Evolutionary conservation across 768 basidiomycete genomes (phyloP).

Genomic region (Agaricus sinodeliciosus): DNA sequence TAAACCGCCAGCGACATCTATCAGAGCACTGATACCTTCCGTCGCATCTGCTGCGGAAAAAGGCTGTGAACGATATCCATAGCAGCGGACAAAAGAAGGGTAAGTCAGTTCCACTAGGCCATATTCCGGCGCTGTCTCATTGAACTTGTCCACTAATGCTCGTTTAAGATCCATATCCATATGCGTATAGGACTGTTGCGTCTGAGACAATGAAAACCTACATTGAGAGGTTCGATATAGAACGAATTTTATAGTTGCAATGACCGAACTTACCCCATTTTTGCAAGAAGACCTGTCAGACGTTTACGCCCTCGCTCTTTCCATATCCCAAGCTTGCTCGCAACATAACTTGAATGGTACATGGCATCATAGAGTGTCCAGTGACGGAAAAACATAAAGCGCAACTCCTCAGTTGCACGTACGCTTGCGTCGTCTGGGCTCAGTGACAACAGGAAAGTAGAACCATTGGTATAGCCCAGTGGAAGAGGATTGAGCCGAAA

Average conservation of each 20-base stretch:
- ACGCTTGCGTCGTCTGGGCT: slow-evolving; percentile 83
- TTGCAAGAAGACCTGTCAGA: slow-evolving; percentile 87
- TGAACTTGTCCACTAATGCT: slow-evolving; percentile 71
- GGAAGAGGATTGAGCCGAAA: slow-evolving; percentile 77
- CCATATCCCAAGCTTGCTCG: slow-evolving; percentile 94
- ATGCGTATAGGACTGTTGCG: slow-evolving; percentile 88
- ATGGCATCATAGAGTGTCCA: slow-evolving; percentile 99
- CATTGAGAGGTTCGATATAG: neutral
- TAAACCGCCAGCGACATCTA: slow-evolving; percentile 91
- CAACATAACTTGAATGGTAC: slow-evolving; percentile 96
- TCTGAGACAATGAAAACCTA: slow-evolving; percentile 91
- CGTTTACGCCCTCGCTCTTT: slow-evolving; percentile 88
- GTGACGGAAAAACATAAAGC: slow-evolving; percentile 93
- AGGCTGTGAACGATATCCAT: slow-evolving; percentile 83
- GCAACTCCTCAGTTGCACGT: slow-evolving; percentile 78
- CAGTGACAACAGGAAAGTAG: slow-evolving; percentile 36
- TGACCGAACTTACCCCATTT: slow-evolving; percentile 78
- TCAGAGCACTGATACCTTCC: slow-evolving; percentile 78
- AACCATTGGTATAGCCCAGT: slow-evolving; percentile 20
- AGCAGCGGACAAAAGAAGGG: slow-evolving; percentile 88
- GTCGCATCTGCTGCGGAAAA: slow-evolving; percentile 91
- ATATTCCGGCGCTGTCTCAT: slow-evolving; percentile 89
- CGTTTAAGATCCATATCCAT: slow-evolving; percentile 96
- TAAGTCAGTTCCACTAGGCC: slow-evolving; percentile 91
- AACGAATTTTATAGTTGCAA: neutral